Base-by-base conservation (phyloP, 768 basidiomycete species). In the Phanerodontia chrysosporium region DNA sequence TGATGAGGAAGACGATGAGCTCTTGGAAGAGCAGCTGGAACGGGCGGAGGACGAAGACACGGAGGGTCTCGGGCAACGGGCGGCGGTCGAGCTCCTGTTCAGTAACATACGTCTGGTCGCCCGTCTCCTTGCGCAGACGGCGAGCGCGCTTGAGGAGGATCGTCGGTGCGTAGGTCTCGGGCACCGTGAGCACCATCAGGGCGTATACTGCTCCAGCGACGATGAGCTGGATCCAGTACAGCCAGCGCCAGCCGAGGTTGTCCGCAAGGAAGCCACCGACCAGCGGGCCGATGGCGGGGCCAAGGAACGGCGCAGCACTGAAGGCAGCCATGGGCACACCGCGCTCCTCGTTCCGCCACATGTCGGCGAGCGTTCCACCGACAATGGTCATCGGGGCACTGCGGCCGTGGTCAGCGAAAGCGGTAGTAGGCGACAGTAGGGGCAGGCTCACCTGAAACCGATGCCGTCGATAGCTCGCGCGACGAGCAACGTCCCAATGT, bases 201-300 rank as follows among this genome's bases (percentile, higher is more conserved):
- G 81, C 25, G 64, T 75, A 76, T 62, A 83, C 84, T 13, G 74
- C 62, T 1, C 78, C 78, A 28, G 82, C 78, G 64, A 86, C 83
- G 32, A 81, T 75, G 25, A 84, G 72, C 57, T 83, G 70, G 49
- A 86, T 74, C 84, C 85, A 87, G 72, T 85, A 93, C 0, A 89
- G 89, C 90, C 89, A 92, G 59, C 87, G 70, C 87, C 87, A 88
- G 44, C 77, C 64, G 4, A 77, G 59, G 64, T 84, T 73, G 80
- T 87, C 65, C 9, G 62, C 63, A 54, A 66, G 58, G 69, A 86
- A 90, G 21, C 76, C 77, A 13, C 75, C 64, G 29, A 70, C 63
- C 13, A 68, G 62, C 1, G 71, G 70, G 3, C 65, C 63, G 71
- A 84, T 61, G 3, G 80, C 76, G 2, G 81, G 80, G 3, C 82